Percentiles rank a stretch among this genome's conserved stretches.
Evolutionary conservation across 495 filamentous ascomycete species (phyloP).

Genomic region (Trichoderma orchidacearum): DNA sequence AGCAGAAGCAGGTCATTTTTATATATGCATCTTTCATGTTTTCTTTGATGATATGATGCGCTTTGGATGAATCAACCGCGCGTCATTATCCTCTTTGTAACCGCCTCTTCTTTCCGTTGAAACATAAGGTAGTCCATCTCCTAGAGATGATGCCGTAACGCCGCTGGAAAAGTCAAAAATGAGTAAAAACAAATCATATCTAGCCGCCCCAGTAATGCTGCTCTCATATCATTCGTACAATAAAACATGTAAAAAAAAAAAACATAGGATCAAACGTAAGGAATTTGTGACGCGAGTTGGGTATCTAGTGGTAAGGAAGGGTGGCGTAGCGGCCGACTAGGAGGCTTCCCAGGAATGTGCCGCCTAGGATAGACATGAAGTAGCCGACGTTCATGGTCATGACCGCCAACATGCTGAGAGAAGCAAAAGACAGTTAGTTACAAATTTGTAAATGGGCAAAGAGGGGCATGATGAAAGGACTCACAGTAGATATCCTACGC

Average conservation of each 20-base stretch:
- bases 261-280: background rate
- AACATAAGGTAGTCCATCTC: too few relatives aligned
- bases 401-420: constrained; percentile 84
- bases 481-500: constrained; percentile 81
- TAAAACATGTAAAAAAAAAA: background rate
- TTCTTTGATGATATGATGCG: too few relatives aligned
- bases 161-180: background rate
- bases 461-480: constrained; percentile 19
- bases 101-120: too few relatives aligned
- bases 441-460: background rate
- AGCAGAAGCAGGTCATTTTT: too few relatives aligned
- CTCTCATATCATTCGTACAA: background rate
- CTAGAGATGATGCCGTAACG: background rate
- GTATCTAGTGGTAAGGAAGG: constrained; percentile 18
- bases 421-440: background rate
- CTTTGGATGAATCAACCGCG: too few relatives aligned
- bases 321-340: constrained; percentile 53
- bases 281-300: too few relatives aligned
- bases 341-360: constrained; percentile 74
- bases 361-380: constrained; percentile 73
- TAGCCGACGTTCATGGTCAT: constrained; percentile 98
- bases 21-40: too few relatives aligned
- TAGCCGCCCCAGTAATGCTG: background rate
- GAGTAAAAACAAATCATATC: background rate
- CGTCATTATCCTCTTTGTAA: too few relatives aligned